These are phyloP conservation scores for Pseudocercospora vitis DNA, from an alignment of 2,329 filamentous ascomycete species.

Conservation along the genomic window DNA sequence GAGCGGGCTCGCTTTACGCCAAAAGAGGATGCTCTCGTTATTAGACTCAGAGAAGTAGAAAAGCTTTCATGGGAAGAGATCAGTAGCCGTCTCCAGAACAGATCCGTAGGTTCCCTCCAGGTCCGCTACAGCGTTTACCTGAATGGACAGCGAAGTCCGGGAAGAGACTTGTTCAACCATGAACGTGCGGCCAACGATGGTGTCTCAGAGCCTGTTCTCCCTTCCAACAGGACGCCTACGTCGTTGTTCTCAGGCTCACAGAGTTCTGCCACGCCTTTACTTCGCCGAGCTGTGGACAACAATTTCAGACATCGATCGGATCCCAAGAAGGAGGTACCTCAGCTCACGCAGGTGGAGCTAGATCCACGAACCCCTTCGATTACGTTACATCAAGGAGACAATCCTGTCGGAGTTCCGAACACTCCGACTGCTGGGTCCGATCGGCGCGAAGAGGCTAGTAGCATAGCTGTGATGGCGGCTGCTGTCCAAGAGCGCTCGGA, in stretches of 20 bases:
- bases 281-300: conserved; percentile 22
- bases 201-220: too few species aligned
- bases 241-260: not conserved
- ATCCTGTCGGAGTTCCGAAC: too few species aligned
- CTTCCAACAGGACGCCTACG: conserved; percentile 9
- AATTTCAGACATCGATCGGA: conserved; percentile 14
- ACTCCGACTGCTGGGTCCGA: too few species aligned
- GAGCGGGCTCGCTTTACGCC: conserved; percentile 3
- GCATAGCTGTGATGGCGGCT: too few species aligned
- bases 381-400: too few species aligned
- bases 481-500: too few species aligned
- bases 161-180: conserved; percentile 29
- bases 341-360: too few species aligned
- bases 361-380: too few species aligned
- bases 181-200: not conserved
- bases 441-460: too few species aligned
- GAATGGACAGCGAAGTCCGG: conserved; percentile 32
- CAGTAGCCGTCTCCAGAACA: conserved; percentile 22
- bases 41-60: conserved; percentile 17
- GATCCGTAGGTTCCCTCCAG: conserved; percentile 23
- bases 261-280: conserved; percentile 7
- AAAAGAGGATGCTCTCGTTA: conserved; percentile 20
- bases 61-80: conserved; percentile 14
- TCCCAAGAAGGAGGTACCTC: too few species aligned
- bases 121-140: conserved; percentile 24